These are phyloP conservation scores for Lecanicillium sp. DNA, from an alignment of 2,329 filamentous ascomycete genomes.

Conservation along the genomic window DNA sequence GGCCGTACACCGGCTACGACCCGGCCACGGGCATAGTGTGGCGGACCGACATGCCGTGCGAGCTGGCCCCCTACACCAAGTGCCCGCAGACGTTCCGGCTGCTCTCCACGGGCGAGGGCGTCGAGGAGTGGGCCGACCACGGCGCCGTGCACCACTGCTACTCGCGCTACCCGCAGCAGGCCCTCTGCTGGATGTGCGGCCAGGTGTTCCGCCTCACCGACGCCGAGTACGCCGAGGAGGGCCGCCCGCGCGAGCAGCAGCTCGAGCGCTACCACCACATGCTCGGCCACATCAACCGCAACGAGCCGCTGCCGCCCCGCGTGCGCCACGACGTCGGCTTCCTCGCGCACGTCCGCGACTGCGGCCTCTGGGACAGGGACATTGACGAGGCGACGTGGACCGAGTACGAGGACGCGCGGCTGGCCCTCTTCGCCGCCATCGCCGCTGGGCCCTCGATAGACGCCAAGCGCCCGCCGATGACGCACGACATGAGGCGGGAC, in stretches of 20 bases:
- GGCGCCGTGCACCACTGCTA: constrained; percentile 32
- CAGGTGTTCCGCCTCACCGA: background rate
- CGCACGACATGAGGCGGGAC: too few relatives aligned
- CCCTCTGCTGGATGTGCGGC: constrained; percentile 48
- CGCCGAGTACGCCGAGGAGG: constrained; percentile 23
- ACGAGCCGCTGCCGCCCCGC: too few relatives aligned
- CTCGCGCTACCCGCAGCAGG: constrained; percentile 27
- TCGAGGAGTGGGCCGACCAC: constrained; percentile 42
- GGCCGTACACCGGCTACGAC: too few relatives aligned
- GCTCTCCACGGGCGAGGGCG: constrained; percentile 22
- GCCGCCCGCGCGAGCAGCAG: constrained; percentile 7
- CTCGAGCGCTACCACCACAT: too few relatives aligned
- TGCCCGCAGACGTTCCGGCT: constrained; percentile 35
- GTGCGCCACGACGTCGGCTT: constrained; percentile 36
- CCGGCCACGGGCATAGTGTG: background rate
- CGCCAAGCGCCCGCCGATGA: too few relatives aligned
- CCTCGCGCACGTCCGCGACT: constrained; percentile 30
- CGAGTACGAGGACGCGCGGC: too few relatives aligned
- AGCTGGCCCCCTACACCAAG: constrained; percentile 31
- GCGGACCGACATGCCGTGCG: constrained; percentile 44
- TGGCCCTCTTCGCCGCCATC: too few relatives aligned
- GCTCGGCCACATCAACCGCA: too few relatives aligned
- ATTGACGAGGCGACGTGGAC: too few relatives aligned
- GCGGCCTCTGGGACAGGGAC: constrained; percentile 30
- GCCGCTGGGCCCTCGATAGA: too few relatives aligned